Conservation (phyloP, 1,139 yeast species). For the Kluyveromyces marxianus region DNA sequence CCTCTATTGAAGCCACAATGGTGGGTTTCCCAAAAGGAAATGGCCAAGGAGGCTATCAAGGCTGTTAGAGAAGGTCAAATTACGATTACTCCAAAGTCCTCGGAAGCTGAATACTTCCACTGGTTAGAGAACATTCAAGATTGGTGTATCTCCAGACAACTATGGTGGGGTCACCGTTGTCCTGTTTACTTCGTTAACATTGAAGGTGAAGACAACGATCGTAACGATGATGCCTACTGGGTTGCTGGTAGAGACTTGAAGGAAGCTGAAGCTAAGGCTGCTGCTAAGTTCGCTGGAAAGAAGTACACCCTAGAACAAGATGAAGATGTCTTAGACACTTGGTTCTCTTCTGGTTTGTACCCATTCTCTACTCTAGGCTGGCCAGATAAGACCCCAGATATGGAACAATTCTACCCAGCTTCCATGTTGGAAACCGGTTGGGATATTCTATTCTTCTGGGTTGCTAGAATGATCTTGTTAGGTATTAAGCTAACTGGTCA, state of each 20-base stretch:
- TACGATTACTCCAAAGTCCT: slow-evolving; percentile 76
- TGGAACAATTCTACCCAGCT: slow-evolving; percentile 79
- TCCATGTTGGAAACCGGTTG: slow-evolving; percentile 96
- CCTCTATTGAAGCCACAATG: slow-evolving; percentile 97
- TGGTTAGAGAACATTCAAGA: slow-evolving; percentile 97
- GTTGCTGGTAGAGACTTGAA: slow-evolving; percentile 76
- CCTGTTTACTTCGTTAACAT: slow-evolving; percentile 85
- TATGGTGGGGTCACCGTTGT: slow-evolving; percentile 99
- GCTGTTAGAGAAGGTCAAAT: slow-evolving; percentile 82
- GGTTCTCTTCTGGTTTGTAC: slow-evolving; percentile 99
- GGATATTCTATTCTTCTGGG: slow-evolving; percentile 99
- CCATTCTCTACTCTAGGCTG: slow-evolving; percentile 95
- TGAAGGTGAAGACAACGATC: slow-evolving; percentile 59
- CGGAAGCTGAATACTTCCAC: slow-evolving; percentile 88
- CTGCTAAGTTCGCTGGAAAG: slow-evolving; percentile 58
- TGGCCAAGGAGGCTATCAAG: slow-evolving; percentile 82
- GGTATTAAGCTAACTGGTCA: slow-evolving; percentile 86
- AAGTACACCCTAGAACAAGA: slow-evolving; percentile 82
- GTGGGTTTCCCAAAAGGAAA: slow-evolving; percentile 92
- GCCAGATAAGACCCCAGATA: slow-evolving; percentile 75
- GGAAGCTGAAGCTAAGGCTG: slow-evolving; percentile 83
- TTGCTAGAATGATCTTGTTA: slow-evolving; percentile 88
- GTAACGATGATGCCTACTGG: slow-evolving; percentile 67
- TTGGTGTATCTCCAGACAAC: slow-evolving; percentile 98
- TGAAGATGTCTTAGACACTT: slow-evolving; percentile 96